Evolutionary conservation across 2,329 filamentous ascomycete species (phyloP), one percentile per base, ranked within the genome.

Genomic region (Chaetomium globosum): DNA sequence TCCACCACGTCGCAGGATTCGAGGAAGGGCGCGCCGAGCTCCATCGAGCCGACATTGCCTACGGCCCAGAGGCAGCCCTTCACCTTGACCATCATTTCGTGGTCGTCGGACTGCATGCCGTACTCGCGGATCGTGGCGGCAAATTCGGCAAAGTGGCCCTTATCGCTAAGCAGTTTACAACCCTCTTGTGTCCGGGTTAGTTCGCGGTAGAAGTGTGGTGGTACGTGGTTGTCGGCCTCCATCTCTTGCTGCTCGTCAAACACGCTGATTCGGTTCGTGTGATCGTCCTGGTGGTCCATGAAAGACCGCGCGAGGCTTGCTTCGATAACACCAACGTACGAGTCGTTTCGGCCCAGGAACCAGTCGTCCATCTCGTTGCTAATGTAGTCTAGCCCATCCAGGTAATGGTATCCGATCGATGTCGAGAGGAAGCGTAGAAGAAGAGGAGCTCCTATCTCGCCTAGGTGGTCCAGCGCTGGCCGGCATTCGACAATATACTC

Each of bases 321-420:
- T 77, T 99, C 95, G 49, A 99, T 94, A 49, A 98, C 85, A 46
- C 88, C 86, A 59, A 99, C 95, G 71, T 99, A 99, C n/a, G 88
- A 89, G 75, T 99, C 94, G 74, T 99, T 99, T 53, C 95, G 88
- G 16, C 95, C 95, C 33, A 99, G 83, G 74, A 98, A 99, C 95
- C 95, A 99, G 78, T 99, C 96, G 71, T 99, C 95, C 95, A 99
- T 99, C 76, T 99, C 96, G 75, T 96, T 95, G 67, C 93, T 97
- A 77, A 99, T 99, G 75, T 99, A 99, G 79, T 99, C 96, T 52
- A 99, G 82, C 0, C 93, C 95, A 74, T 98, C 93, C 6, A 99
- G 83, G 77, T 99, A 99, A 77, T 98, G 93, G 74, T 99, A 99
- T 58, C 95, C 95, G 64, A 97, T 94, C 2, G 93, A 97, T 0